Base-by-base conservation (phyloP, 176 grass and related monocot species). In the Carex parvula region DNA sequence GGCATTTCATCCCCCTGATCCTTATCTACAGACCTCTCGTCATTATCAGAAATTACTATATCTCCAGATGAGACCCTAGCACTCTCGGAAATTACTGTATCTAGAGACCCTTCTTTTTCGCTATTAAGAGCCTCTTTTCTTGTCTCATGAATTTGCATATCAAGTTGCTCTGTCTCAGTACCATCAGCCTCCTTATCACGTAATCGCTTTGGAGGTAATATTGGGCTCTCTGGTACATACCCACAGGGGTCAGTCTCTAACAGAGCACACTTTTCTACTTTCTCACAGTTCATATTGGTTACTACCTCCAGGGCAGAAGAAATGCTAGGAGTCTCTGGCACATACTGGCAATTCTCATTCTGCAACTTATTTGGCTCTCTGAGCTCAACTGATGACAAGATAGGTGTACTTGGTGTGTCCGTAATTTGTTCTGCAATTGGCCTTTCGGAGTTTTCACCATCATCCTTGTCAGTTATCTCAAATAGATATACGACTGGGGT, bases 21-120 rank as follows among this genome's bases (percentile, higher is more conserved):
- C 33, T 89, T 83, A 65, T 91, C 37, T 2, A 50, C 63, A 63
- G 86, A 85, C 42, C 77, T 50, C 32, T 79, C 85, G 11, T 87
- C 88, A 83, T 81, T 82, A 44, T 56, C 26, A 78, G 73, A 57
- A 32, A 56, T n/a, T n/a, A n/a, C n/a, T n/a, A n/a, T n/a, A n/a
- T n/a, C n/a, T n/a, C n/a, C n/a, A n/a, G n/a, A n/a, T n/a, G n/a
- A n/a, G n/a, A n/a, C n/a, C n/a, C n/a, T n/a, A n/a, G n/a, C n/a
- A n/a, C n/a, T n/a, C n/a, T n/a, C n/a, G n/a, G n/a, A n/a, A n/a
- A n/a, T 60, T 70, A 18, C 66, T 32, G 62, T 89, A 80, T 10
- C 39, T 60, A n/a, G 84, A 75, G 77, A 41, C 18, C 30, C 48
- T 65, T 84, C 22, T 62, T 39, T 62, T 70, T 41, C 83, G 8